Percentiles rank a stretch among this genome's conserved stretches.
phyloP scores from a whole-genome alignment of 495 filamentous ascomycete genomes.

The Xylaria curta region DNA sequence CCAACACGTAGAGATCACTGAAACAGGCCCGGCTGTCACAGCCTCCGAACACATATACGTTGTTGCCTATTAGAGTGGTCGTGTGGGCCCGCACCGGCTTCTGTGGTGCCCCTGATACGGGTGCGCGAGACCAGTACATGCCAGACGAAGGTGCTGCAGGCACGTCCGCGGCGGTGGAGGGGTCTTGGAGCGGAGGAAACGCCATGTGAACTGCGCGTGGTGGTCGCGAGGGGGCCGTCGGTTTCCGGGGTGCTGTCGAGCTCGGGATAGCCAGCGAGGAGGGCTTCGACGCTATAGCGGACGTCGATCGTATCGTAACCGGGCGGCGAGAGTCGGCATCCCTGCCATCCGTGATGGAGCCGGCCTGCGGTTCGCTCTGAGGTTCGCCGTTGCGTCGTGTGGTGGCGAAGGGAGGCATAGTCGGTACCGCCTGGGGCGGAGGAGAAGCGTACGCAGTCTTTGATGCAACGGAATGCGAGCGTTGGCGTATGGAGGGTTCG shows the following conservation, averaged over 20 bases:
- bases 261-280: slow-evolving; percentile 33
- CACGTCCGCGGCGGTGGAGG: slow-evolving; percentile 62
- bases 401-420: slow-evolving; percentile 36
- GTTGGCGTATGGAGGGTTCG: slow-evolving; percentile 55
- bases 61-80: slow-evolving; percentile 64
- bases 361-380: slow-evolving; percentile 47
- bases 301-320: slow-evolving; percentile 55
- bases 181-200: slow-evolving; percentile 63
- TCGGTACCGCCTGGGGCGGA: slow-evolving; percentile 31
- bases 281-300: slow-evolving; percentile 55
- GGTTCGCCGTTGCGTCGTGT: slow-evolving; percentile 31
- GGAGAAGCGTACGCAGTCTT: slow-evolving; percentile 41
- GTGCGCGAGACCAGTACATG: slow-evolving; percentile 72
- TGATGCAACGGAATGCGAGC: slow-evolving; percentile 53
- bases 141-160: slow-evolving; percentile 66
- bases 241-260: slow-evolving; percentile 34
- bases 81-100: slow-evolving; percentile 67
- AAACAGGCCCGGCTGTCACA: slow-evolving; percentile 69
- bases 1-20: slow-evolving; percentile 69
- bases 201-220: slow-evolving; percentile 45
- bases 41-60: slow-evolving; percentile 70
- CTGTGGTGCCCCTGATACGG: slow-evolving; percentile 61
- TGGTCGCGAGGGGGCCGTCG: slow-evolving; percentile 39
- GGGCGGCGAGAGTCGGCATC: slow-evolving; percentile 43
- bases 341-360: slow-evolving; percentile 43